Conservation (phyloP, 2,329 filamentous ascomycete species). For the Byssothecium circinans region DNA sequence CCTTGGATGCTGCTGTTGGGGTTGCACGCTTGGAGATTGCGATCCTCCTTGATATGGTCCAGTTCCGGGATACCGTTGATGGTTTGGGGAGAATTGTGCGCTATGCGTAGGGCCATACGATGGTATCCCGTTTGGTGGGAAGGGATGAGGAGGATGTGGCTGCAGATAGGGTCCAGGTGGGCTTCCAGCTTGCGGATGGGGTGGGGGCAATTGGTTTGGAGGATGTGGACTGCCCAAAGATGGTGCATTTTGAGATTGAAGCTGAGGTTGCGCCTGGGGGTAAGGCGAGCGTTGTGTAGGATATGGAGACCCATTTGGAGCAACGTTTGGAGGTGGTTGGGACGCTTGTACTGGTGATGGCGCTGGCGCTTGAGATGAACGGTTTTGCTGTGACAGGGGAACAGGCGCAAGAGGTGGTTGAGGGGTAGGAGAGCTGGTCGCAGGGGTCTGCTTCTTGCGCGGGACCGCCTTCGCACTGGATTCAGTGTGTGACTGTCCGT, state of each 20-base stretch:
- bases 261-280: constrained; percentile 32
- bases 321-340: constrained; percentile 27
- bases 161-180: constrained; percentile 40
- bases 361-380: constrained; percentile 18
- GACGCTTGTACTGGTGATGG: constrained; percentile 24
- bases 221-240: constrained; percentile 27
- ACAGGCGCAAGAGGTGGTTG: constrained; percentile 14
- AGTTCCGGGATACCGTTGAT: constrained; percentile 29
- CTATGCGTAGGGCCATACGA: constrained; percentile 29
- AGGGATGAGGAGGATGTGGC: constrained; percentile 27
- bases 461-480: constrained; percentile 27
- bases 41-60: constrained; percentile 25
- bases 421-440: constrained; percentile 18
- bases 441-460: constrained; percentile 30
- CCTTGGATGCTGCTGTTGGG: constrained; percentile 28
- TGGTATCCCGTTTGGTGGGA: constrained; percentile 24
- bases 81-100: constrained; percentile 31
- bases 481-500: constrained; percentile 17
- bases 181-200: constrained; percentile 40
- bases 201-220: constrained; percentile 24
- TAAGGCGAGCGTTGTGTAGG: constrained; percentile 45
- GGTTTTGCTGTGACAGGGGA: constrained; percentile 9
- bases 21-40: constrained; percentile 37
- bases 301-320: constrained; percentile 36
- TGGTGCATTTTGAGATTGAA: constrained; percentile 29